Evolutionary conservation across 2,329 filamentous ascomycete genomes (phyloP).

Genomic region (Pseudonectria foliicola): DNA sequence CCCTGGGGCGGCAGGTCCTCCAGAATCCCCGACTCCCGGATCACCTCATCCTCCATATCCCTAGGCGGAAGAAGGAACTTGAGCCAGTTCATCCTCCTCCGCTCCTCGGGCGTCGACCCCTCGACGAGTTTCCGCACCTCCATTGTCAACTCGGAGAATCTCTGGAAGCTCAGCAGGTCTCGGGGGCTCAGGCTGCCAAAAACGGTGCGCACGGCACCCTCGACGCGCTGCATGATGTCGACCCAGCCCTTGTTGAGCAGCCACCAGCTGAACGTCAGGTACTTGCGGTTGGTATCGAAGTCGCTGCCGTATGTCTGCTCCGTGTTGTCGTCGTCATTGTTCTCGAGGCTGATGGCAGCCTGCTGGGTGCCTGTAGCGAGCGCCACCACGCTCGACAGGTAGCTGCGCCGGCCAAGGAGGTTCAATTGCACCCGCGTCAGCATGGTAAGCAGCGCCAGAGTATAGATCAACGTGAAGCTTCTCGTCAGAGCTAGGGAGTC

Average conservation of each 20-base stretch:
- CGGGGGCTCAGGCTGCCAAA: constrained; percentile 86
- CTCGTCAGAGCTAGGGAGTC: constrained; percentile 67
- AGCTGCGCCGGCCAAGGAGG: constrained; percentile 88
- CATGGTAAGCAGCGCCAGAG: constrained; percentile 78
- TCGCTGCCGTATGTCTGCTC: constrained; percentile 84
- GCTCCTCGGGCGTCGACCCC: constrained; percentile 42
- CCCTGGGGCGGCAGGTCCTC: constrained; percentile 36
- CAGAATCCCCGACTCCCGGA: constrained; percentile 77
- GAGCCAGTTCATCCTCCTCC: constrained; percentile 60
- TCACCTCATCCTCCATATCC: constrained; percentile 73
- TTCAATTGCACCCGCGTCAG: constrained; percentile 95
- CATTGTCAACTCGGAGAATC: constrained; percentile 71
- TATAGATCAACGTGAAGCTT: constrained; percentile 88
- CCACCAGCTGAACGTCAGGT: constrained; percentile 98
- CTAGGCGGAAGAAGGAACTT: constrained; percentile 72
- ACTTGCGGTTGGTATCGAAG: constrained; percentile 91
- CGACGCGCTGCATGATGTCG: constrained; percentile 72
- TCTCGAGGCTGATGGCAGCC: constrained; percentile 80
- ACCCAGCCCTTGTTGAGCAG: constrained; percentile 85
- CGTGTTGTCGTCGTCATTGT: constrained; percentile 81
- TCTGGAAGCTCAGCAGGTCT: constrained; percentile 77
- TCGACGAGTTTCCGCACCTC: constrained; percentile 82
- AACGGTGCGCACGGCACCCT: constrained; percentile 77
- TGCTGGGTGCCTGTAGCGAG: constrained; percentile 70
- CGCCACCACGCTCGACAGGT: constrained; percentile 90